Conservation (phyloP, 1,139 yeast genomes). For the Protomyces lactucae-debilis region DNA sequence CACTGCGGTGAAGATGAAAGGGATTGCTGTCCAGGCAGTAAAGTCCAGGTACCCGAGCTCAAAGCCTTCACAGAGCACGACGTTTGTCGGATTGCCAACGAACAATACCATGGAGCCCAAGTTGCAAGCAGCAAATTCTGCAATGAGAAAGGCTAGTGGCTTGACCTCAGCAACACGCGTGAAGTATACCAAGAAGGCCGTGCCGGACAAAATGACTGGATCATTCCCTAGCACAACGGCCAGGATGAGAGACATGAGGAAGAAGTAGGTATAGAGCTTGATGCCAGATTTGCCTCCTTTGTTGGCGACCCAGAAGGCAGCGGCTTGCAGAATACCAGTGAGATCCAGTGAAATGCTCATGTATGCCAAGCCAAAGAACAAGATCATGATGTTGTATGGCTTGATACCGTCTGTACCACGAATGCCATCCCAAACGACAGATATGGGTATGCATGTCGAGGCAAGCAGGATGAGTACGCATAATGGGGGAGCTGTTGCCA, state of each 20-base stretch:
- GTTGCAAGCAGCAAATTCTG: constrained; percentile 26
- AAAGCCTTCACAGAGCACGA: constrained; percentile 27
- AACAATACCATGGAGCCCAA: constrained; percentile 27
- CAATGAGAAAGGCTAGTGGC: constrained; percentile 21
- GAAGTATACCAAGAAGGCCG: constrained; percentile 23
- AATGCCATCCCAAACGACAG: constrained; percentile 23
- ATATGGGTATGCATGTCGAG: constrained; percentile 20
- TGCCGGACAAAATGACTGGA: constrained; percentile 26
- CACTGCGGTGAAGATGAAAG: constrained; percentile 22
- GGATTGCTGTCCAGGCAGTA: constrained; percentile 25
- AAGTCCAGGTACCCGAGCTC: constrained; percentile 23
- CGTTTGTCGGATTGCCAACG: constrained; percentile 27
- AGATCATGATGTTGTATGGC: constrained; percentile 25
- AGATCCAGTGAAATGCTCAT: constrained; percentile 28
- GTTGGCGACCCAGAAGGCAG: constrained; percentile 27
- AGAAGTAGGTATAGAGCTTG: constrained; percentile 22
- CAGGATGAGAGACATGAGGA: constrained; percentile 17
- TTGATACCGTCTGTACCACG: constrained; percentile 26
- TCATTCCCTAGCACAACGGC: constrained; percentile 26
- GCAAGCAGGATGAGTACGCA: constrained; percentile 22
- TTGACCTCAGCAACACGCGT: constrained; percentile 27
- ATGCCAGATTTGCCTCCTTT: constrained; percentile 22
- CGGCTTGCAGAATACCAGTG: constrained; percentile 26
- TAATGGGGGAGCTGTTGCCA: constrained; percentile 26
- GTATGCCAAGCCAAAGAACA: constrained; percentile 28